Evolutionary conservation across 805 yeast genomes (phyloP), one percentile per base, ranked within the genome.

Genomic region (Lachancea sp.): DNA sequence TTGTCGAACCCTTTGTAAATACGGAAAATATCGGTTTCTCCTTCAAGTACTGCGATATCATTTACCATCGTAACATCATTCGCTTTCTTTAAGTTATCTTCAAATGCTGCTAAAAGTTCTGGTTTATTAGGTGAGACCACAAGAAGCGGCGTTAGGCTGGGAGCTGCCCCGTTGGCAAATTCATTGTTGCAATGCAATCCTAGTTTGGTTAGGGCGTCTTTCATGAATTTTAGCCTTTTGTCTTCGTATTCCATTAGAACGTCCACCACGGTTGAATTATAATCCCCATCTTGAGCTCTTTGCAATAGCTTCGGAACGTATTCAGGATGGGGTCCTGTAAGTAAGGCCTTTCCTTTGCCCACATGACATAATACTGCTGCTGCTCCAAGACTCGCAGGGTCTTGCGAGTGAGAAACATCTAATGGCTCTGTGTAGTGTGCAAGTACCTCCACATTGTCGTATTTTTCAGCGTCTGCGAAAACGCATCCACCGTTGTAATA

Each of bases 401-500:
- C 70, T 2, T 61, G 59, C 2, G 40, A 56, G 3, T 60, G 57
- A 2, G 66, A 67, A 8, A 85, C 81, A 39, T 81, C 84, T 0
- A 80, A 56, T 0, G 67, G 64, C 1, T 77, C 86, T 0, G 58
- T 58, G 58, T 85, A 93, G 3, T 73, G 63, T 0, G 96, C 96
- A 38, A 93, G 63, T 0, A 91, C 76, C 50, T 85, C 83, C 2
- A 85, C 88, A 38, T 77, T 73, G 4, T 69, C 63, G 54, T 68
- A 76, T 40, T 70, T 68, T 2, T 77, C 75, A 1, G 95, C 90
- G 59, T 86, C 83, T 11, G 82, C 81, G 66, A 93, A 91, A 11
- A 84, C 73, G 2, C 86, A 83, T 26, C 99, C 99, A 5, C 99
- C 99, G 54, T 93, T 90, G 62, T 79, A 85, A 61, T 88, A 91